phyloP scores from a whole-genome alignment of 495 filamentous ascomycete genomes.

The Bacidia gigantensis region DNA sequence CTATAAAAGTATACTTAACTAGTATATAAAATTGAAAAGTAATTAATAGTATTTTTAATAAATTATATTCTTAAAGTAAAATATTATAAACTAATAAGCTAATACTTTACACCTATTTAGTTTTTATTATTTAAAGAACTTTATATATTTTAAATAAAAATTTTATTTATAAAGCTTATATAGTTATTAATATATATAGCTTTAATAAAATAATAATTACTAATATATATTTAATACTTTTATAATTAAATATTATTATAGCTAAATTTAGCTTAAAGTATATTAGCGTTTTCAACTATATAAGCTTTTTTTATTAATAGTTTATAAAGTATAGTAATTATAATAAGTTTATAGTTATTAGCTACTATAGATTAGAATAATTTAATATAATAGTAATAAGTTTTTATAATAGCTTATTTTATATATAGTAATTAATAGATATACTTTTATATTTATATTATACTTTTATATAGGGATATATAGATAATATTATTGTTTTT shows the following conservation, averaged over 20 bases:
- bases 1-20: background rate
- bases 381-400: constrained; percentile 4
- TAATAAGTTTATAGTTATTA: constrained; percentile 7
- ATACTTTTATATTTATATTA: background rate
- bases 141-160: constrained; percentile 1
- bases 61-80: background rate
- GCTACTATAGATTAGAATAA: background rate
- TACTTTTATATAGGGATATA: constrained; percentile 1
- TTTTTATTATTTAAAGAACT: constrained; percentile 3
- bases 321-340: background rate
- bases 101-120: background rate
- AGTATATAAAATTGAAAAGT: background rate
- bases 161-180: background rate
- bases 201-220: constrained; percentile 4
- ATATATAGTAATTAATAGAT: constrained; percentile 6
- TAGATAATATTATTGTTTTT: constrained; percentile 7
- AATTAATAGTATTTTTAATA: background rate
- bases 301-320: constrained; percentile 8
- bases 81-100: background rate
- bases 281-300: constrained; percentile 6
- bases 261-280: constrained; percentile 1
- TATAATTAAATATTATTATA: constrained; percentile 8
- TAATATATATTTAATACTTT: background rate
- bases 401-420: constrained; percentile 1
- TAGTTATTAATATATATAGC: constrained; percentile 7